Evolutionary conservation across 1,284 basidiomycete species (phyloP).

Genomic region (Apiotrichum domesticum): DNA sequence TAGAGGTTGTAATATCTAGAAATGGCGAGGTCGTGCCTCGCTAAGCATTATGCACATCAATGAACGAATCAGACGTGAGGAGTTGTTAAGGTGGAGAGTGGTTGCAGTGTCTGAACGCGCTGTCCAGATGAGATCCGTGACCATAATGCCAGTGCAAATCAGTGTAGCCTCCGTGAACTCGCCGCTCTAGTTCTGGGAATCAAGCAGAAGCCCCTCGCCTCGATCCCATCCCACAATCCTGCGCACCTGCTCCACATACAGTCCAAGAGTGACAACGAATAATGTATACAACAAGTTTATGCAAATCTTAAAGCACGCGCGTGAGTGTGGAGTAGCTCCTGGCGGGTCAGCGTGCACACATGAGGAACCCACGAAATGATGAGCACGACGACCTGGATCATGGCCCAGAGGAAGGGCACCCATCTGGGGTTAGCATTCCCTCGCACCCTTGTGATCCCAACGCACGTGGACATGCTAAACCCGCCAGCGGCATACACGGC

Average conservation of each 20-base stretch:
- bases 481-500: slow-evolving; percentile 62
- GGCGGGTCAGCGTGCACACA: not conserved
- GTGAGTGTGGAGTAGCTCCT: slow-evolving; percentile 42
- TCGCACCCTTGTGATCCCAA: slow-evolving; percentile 13
- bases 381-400: slow-evolving; percentile 62
- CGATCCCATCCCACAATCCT: too few relatives aligned
- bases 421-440: slow-evolving; percentile 53
- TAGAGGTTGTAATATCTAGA: not conserved
- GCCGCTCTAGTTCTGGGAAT: too few relatives aligned
- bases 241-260: too few relatives aligned
- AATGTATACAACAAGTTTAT: too few relatives aligned
- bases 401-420: slow-evolving; percentile 71
- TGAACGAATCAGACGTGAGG: too few relatives aligned
- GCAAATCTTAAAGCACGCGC: slow-evolving; percentile 25
- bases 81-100: too few relatives aligned
- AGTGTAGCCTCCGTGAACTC: too few relatives aligned
- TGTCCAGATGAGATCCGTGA: too few relatives aligned
- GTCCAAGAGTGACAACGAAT: too few relatives aligned
- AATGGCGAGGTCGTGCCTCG: not conserved
- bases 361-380: slow-evolving; percentile 49
- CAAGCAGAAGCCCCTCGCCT: too few relatives aligned
- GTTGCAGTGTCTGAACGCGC: too few relatives aligned
- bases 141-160: too few relatives aligned
- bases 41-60: not conserved
- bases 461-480: slow-evolving; percentile 74